A percentile compares a stretch with the other conserved stretches of the same genome.
Evolutionary conservation across 2,329 filamentous ascomycete genomes (phyloP).

Genomic region (Fusarium musae): DNA sequence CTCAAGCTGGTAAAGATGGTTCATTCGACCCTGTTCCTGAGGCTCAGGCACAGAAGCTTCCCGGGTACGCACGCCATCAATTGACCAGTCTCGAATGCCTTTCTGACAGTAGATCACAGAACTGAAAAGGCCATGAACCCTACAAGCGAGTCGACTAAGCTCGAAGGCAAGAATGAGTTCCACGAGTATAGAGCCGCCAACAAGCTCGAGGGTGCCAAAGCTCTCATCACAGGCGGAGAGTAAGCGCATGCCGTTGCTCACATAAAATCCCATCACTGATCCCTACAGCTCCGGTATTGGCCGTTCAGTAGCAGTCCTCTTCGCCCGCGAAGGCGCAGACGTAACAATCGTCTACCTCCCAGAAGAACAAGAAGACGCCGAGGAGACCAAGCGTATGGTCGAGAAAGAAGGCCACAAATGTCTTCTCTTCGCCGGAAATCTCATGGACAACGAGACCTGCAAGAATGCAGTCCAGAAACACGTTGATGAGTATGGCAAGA

Average conservation of each 20-base stretch:
- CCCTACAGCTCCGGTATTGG: conserved; percentile 61
- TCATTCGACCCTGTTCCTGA: conserved; percentile 50
- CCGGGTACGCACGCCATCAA: conserved; percentile 45
- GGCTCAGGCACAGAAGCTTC: conserved; percentile 51
- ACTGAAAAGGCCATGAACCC: conserved; percentile 54
- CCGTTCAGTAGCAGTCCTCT: conserved; percentile 63
- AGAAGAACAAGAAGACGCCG: conserved; percentile 65
- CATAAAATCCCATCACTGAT: fast-evolving
- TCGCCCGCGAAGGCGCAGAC: conserved; percentile 68
- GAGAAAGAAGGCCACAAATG: conserved; percentile 61
- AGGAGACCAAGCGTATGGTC: conserved; percentile 63
- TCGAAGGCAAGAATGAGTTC: conserved; percentile 52
- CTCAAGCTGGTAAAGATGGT: conserved; percentile 42
- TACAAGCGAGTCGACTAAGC: conserved; percentile 53
- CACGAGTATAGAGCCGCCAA: conserved; percentile 56
- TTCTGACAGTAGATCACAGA: conserved; percentile 22
- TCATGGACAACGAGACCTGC: conserved; percentile 62
- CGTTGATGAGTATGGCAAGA: conserved; percentile 57
- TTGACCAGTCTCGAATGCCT: too few species aligned
- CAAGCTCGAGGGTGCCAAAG: conserved; percentile 62
- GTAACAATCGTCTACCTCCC: conserved; percentile 66
- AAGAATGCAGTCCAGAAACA: conserved; percentile 63
- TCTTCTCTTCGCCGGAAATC: conserved; percentile 59
- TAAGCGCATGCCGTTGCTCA: conserved; percentile 44
- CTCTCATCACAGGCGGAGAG: conserved; percentile 67